phyloP scores from a whole-genome alignment of 2,329 filamentous ascomycete genomes.

The Madurella fahalii region DNA sequence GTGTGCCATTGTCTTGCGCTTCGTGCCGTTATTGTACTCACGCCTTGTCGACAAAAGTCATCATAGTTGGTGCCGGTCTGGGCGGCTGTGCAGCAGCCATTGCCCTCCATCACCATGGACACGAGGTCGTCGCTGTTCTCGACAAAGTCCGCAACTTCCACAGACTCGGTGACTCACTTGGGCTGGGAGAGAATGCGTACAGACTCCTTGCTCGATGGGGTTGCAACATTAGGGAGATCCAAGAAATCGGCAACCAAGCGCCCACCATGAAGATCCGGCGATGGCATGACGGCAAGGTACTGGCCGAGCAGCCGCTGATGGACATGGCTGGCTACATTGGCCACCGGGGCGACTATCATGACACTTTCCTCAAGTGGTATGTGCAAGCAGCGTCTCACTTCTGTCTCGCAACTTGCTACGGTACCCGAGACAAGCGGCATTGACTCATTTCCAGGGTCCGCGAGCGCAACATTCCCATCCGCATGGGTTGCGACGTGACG shows the following conservation, averaged over 20 bases:
- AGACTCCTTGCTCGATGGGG: conserved; percentile 44
- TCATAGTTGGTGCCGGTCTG: conserved; percentile 47
- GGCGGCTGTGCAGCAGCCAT: conserved; percentile 47
- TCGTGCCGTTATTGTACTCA: background rate
- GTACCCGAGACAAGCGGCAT: background rate
- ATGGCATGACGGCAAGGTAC: conserved; percentile 44
- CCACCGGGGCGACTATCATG: conserved; percentile 43
- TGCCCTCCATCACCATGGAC: conserved; percentile 44
- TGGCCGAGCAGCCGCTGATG: conserved; percentile 46
- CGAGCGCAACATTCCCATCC: conserved; percentile 37
- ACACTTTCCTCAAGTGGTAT: conserved; percentile 36
- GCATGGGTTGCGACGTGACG: conserved; percentile 38
- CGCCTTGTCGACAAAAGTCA: conserved; percentile 31
- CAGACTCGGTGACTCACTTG: conserved; percentile 43
- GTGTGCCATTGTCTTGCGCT: background rate
- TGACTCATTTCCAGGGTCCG: conserved; percentile 25
- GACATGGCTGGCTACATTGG: conserved; percentile 48
- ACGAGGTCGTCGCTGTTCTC: conserved; percentile 38
- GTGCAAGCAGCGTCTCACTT: background rate
- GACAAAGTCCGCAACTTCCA: conserved; percentile 42
- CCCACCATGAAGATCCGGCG: conserved; percentile 45
- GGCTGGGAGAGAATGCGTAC: conserved; percentile 44
- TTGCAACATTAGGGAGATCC: conserved; percentile 29
- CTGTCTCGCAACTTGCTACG: background rate
- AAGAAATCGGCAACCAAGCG: conserved; percentile 44